Evolutionary conservation across 805 yeast genomes (phyloP).

Genomic region (Barnettozyma californica): DNA sequence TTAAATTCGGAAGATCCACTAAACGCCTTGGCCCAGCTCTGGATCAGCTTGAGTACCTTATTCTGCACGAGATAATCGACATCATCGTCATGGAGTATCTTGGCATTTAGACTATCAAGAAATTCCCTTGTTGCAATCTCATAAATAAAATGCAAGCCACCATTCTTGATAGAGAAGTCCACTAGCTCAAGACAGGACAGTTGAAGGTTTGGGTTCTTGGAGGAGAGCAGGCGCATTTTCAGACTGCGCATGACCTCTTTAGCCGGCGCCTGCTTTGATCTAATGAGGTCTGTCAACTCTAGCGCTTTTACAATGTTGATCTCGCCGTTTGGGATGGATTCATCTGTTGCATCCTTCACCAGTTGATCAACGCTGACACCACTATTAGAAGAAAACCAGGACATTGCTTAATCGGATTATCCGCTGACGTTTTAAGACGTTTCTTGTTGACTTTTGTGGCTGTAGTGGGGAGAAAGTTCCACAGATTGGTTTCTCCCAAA

Average conservation of each 20-base stretch:
- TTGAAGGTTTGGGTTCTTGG: slow-evolving; percentile 76
- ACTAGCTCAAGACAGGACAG: slow-evolving; percentile 68
- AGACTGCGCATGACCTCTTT: slow-evolving; percentile 82
- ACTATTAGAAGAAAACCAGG: slow-evolving; percentile 22
- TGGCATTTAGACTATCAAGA: slow-evolving; percentile 62
- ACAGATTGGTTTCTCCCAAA: not conserved
- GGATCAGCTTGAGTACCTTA: slow-evolving; percentile 57
- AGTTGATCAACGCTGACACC: slow-evolving; percentile 40
- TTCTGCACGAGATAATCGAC: slow-evolving; percentile 51
- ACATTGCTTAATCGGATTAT: slow-evolving; percentile 13
- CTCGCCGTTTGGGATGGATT: slow-evolving; percentile 89
- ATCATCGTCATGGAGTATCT: slow-evolving; percentile 33
- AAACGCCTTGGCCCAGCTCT: slow-evolving; percentile 75
- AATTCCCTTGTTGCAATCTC: slow-evolving; percentile 84
- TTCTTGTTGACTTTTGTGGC: not conserved
- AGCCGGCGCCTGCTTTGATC: slow-evolving; percentile 74
- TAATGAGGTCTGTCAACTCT: slow-evolving; percentile 81
- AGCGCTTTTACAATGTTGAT: slow-evolving; percentile 68
- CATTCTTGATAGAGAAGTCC: slow-evolving; percentile 88
- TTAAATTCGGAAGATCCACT: slow-evolving; percentile 57
- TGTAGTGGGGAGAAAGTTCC: not conserved
- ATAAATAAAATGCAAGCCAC: slow-evolving; percentile 77
- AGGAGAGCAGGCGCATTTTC: slow-evolving; percentile 61
- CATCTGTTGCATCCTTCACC: slow-evolving; percentile 76
- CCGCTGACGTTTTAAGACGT: not conserved